Evolutionary conservation across 225 moss, liverwort and hornwort genomes (phyloP).

Genomic region (Pleurozium schreberi): DNA sequence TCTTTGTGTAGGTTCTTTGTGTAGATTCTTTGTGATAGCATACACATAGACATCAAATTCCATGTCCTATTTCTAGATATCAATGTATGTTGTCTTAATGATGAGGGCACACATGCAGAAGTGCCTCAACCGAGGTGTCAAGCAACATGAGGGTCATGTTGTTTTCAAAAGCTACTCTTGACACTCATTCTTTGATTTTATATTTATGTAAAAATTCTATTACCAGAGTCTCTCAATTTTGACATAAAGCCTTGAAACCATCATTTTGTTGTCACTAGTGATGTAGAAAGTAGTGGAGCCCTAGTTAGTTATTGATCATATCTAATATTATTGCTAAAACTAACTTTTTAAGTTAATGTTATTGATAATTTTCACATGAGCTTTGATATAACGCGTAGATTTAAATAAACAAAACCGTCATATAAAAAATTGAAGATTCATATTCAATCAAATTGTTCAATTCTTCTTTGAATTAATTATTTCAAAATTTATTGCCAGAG

Average conservation of each 20-base stretch:
- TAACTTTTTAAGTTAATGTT: background rate
- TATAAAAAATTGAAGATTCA: background rate
- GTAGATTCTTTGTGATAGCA: rapidly evolving
- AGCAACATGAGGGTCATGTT: rapidly evolving
- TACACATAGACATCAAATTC: background rate
- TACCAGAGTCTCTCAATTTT: rapidly evolving
- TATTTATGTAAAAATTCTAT: background rate
- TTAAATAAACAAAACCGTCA: background rate
- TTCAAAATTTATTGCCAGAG: background rate
- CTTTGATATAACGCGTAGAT: background rate
- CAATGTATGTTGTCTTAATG: rapidly evolving
- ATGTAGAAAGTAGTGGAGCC: rapidly evolving
- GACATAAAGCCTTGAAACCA: background rate
- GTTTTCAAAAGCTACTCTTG: background rate
- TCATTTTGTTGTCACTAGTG: rapidly evolving
- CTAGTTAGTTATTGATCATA: background rate
- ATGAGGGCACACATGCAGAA: rapidly evolving
- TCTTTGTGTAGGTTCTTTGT: rapidly evolving
- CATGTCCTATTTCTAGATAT: rapidly evolving
- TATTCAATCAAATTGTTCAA: background rate
- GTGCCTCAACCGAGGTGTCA: rapidly evolving
- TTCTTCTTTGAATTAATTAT: background rate
- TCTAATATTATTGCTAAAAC: background rate
- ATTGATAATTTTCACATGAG: background rate
- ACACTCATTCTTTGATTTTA: too few relatives aligned